Base-by-base conservation (phyloP, 306 rosid species). In the Purshia tridentata region DNA sequence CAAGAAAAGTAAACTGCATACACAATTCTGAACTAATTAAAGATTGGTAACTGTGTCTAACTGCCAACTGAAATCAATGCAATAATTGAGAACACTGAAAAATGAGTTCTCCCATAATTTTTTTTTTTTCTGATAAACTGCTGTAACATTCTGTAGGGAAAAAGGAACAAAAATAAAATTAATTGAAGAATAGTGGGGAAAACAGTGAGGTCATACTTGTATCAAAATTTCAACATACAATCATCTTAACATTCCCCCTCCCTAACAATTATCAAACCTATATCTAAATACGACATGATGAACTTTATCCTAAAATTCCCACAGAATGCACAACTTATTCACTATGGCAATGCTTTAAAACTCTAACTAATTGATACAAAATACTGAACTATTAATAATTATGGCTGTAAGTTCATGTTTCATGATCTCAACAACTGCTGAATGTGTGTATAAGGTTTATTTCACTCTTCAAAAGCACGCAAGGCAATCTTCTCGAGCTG, bases 401-500 rank as follows among this genome's bases (percentile, higher is more conserved):
- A 70, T 51, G 53, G 81, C 68, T 68, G 68, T 70, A 66, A 74
- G 52, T 77, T 75, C 76, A 80, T 71, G 82, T 72, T 72, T 22
- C 39, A 23, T 16, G 49, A 70, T 69, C 74, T 69, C 69, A 45
- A 41, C 67, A 35, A 37, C 51, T 1, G 64, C 56, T 16, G 70
- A 78, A 16, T 58, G 59, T 60, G 64, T 64, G 35, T 29, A 72
- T 20, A 48, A 65, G 72, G 16, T 62, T 78, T 71, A 29, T 61
- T 69, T 91, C 90, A 83, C 62, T 95, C 93, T 69, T 91, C 89
- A 51, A 85, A 90, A 78, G 83, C 85, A 64, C 70, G 82, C 67
- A 91, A 53, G 80, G 82, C 72, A 73, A 91, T 82, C 84, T 88
- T 95, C 88, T 95, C 99, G 29, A 84, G 97, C 84, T 88, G 98